Evolutionary conservation across 192 early-diverging fungal genomes (phyloP).

Genomic region (Coemansia sp.): DNA sequence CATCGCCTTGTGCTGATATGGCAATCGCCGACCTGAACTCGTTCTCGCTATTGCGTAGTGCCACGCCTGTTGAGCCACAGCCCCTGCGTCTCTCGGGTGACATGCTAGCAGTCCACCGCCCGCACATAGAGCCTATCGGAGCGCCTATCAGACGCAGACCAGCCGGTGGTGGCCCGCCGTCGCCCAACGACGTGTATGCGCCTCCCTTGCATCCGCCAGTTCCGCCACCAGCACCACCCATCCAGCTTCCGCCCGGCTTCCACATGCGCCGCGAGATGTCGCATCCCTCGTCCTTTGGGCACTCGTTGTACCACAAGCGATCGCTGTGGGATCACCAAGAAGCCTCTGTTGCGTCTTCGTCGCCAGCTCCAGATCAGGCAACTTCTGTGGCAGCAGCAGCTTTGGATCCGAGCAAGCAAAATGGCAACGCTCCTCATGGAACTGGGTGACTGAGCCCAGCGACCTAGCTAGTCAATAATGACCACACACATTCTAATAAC

Average conservation of each 20-base stretch:
- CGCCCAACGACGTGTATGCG: conserved; percentile 15
- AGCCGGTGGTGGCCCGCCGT: conserved; percentile 8
- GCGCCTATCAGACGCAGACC: conserved; percentile 33
- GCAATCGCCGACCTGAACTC: conserved; percentile 10
- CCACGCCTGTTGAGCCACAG: conserved; percentile 38
- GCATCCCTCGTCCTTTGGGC: conserved; percentile 35
- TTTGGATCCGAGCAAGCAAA: not conserved
- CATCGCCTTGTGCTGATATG: conserved; percentile 15
- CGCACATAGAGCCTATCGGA: conserved; percentile 49
- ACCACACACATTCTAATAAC: not conserved
- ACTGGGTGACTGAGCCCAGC: not conserved
- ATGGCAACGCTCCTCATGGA: not conserved
- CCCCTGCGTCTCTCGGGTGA: conserved; percentile 36
- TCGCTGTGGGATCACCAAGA: conserved; percentile 16
- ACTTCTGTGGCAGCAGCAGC: not conserved
- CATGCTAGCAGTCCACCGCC: conserved; percentile 32
- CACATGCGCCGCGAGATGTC: conserved; percentile 25
- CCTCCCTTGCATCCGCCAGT: conserved; percentile 9
- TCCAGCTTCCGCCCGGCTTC: not conserved
- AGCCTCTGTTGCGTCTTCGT: conserved; percentile 1
- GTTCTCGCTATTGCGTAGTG: conserved; percentile 25
- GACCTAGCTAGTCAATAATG: not conserved
- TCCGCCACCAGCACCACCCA: conserved; percentile 1
- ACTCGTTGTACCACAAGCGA: conserved; percentile 30
- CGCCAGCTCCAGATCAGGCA: not conserved